Conservation (phyloP, 331 rosid species). For the Cydonia oblonga region DNA sequence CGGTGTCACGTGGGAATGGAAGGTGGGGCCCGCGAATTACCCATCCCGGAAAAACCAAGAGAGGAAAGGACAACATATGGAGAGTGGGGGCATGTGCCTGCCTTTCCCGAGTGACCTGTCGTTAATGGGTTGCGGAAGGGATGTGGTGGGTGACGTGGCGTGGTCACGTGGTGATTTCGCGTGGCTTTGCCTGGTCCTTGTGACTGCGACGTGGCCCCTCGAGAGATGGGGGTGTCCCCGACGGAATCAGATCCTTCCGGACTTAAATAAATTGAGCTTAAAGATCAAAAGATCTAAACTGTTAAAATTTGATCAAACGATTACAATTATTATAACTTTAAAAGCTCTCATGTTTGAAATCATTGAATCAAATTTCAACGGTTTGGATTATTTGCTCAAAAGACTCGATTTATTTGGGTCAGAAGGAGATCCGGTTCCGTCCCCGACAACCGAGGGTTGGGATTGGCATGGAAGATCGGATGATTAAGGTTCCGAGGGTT, state of each 20-base stretch:
- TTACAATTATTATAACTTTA: too few relatives aligned
- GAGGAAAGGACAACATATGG: background rate
- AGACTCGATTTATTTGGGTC: too few relatives aligned
- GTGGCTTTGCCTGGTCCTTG: conserved; percentile 13
- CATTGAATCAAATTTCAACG: accelerated
- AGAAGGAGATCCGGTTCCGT: background rate
- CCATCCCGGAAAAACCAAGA: background rate
- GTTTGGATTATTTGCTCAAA: accelerated
- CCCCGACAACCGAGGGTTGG: background rate
- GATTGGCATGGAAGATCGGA: background rate
- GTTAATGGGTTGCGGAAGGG: conserved; percentile 44
- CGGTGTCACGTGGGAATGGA: conserved; percentile 71
- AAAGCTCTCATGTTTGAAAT: accelerated
- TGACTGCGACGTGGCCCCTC: conserved; percentile 28
- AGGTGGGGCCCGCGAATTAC: conserved; percentile 38
- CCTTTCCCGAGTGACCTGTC: conserved; percentile 57
- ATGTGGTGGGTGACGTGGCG: conserved; percentile 27
- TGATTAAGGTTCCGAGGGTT: background rate
- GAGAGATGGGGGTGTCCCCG: conserved; percentile 25
- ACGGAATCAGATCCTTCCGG: accelerated
- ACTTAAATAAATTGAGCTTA: too few relatives aligned
- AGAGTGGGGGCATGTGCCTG: conserved; percentile 72
- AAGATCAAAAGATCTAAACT: accelerated
- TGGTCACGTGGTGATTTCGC: conserved; percentile 41
- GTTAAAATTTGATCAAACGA: accelerated